Evolutionary conservation across 345 rosid genomes (phyloP).

Genomic region (Eucalyptus sp.): DNA sequence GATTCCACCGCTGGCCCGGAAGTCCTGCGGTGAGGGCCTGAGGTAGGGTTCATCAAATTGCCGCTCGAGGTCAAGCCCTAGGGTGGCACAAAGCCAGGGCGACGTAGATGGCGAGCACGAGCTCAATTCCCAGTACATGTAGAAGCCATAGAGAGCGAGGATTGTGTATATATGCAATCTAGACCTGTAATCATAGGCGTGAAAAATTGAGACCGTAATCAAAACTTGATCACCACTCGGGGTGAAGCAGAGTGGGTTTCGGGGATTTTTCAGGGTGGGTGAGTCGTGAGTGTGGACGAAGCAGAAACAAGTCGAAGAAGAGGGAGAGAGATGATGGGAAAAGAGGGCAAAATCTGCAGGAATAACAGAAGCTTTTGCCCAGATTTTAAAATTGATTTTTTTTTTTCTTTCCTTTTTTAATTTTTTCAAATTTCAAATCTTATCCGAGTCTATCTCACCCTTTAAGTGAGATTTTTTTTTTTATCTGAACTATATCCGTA

Average conservation of each 20-base stretch:
- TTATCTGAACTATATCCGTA: fast-evolving
- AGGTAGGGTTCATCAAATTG: background rate
- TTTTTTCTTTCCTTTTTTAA: background rate
- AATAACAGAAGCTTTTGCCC: too few species aligned
- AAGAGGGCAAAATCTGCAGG: background rate
- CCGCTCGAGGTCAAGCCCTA: background rate
- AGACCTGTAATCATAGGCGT: too few species aligned
- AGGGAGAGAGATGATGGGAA: too few species aligned
- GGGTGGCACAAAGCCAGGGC: background rate
- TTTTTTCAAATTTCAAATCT: too few species aligned
- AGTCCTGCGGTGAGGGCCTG: background rate
- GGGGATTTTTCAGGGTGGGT: too few species aligned
- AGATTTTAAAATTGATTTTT: background rate
- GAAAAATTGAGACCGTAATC: background rate
- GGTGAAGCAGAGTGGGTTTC: too few species aligned
- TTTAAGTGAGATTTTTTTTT: background rate
- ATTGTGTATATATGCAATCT: background rate
- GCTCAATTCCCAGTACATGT: background rate
- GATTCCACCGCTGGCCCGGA: background rate
- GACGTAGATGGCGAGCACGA: background rate
- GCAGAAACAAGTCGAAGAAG: too few species aligned
- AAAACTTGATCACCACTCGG: background rate
- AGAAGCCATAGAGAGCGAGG: background rate
- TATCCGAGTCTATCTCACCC: too few species aligned
- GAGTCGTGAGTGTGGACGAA: too few species aligned